A percentile compares a stretch with the other conserved stretches of the same genome.
Conservation (phyloP, 2,329 filamentous ascomycete genomes). For the Colletotrichum australisinense region DNA sequence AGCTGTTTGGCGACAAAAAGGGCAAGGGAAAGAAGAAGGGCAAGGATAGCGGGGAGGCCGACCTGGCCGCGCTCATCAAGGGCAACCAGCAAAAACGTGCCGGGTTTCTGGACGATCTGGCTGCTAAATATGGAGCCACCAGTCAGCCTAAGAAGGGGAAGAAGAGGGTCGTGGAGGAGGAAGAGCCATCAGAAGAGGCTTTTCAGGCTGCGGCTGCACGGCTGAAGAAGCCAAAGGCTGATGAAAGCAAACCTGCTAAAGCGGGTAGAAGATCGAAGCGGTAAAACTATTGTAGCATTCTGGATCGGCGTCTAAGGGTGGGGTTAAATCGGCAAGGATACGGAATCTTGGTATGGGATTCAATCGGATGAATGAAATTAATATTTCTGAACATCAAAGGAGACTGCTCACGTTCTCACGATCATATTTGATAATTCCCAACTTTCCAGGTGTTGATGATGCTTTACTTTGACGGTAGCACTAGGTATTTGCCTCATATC, state of each 20-base stretch:
- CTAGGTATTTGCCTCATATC: too few relatives aligned
- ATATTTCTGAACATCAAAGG: neutral
- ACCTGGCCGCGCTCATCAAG: slow-evolving; percentile 80
- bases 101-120: slow-evolving; percentile 78
- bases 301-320: slow-evolving; percentile 21
- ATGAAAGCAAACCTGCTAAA: slow-evolving; percentile 27
- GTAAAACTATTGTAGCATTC: too few relatives aligned
- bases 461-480: neutral
- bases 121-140: slow-evolving; percentile 76
- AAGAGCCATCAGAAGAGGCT: slow-evolving; percentile 71
- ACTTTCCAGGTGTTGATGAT: neutral
- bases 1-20: slow-evolving; percentile 67
- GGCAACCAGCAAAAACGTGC: slow-evolving; percentile 74
- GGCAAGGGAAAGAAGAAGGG: slow-evolving; percentile 50
- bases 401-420: neutral
- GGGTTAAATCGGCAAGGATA: neutral
- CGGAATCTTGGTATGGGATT: slow-evolving; percentile 7
- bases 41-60: slow-evolving; percentile 59
- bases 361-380: neutral
- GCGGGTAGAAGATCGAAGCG: slow-evolving; percentile 18
- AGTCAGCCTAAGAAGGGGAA: slow-evolving; percentile 61
- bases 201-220: slow-evolving; percentile 68
- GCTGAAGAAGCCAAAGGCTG: slow-evolving; percentile 51
- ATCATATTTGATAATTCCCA: neutral
- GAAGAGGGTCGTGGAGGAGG: slow-evolving; percentile 69